phyloP scores from a whole-genome alignment of 768 basidiomycete genomes.

The Epithele typhae region DNA sequence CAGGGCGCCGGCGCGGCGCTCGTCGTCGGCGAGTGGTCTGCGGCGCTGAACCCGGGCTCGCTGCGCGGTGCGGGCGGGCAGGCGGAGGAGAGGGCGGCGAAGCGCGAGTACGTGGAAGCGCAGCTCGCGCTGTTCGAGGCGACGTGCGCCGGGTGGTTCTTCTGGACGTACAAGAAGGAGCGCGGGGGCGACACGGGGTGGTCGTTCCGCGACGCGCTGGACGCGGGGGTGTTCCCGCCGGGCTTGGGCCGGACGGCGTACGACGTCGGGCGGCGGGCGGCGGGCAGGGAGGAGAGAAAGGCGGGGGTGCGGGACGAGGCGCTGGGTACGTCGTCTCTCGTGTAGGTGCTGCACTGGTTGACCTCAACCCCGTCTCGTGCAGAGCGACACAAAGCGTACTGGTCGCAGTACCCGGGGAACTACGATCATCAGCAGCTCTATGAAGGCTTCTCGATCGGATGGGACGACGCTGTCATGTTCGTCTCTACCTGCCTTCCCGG shows the following conservation, averaged over 20 bases:
- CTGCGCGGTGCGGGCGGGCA: constrained; percentile 42
- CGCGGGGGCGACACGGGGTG: constrained; percentile 65
- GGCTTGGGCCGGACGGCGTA: constrained; percentile 15
- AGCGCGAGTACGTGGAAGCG: constrained; percentile 50
- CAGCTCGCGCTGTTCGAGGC: constrained; percentile 64
- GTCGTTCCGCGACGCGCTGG: constrained; percentile 64
- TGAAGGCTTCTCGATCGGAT: constrained; percentile 62
- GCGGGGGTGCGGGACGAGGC: constrained; percentile 23
- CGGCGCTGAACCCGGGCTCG: constrained; percentile 63
- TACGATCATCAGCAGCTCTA: constrained; percentile 68
- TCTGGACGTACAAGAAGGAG: constrained; percentile 73
- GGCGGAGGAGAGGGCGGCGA: constrained; percentile 36
- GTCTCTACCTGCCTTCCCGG: constrained; percentile 8
- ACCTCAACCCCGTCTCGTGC: background rate
- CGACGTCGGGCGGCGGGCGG: constrained; percentile 32
- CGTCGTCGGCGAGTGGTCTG: constrained; percentile 79
- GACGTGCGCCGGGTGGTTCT: constrained; percentile 71
- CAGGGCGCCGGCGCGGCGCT: constrained; percentile 44
- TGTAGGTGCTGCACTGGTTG: background rate
- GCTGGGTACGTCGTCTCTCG: constrained; percentile 16
- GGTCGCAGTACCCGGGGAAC: constrained; percentile 47
- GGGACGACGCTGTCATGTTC: constrained; percentile 67
- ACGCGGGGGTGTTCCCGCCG: constrained; percentile 56
- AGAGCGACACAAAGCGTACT: constrained; percentile 39
- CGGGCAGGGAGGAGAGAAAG: constrained; percentile 26